Evolutionary conservation across 129 eudicot species (phyloP).

Genomic region (Lactuca sativa): DNA sequence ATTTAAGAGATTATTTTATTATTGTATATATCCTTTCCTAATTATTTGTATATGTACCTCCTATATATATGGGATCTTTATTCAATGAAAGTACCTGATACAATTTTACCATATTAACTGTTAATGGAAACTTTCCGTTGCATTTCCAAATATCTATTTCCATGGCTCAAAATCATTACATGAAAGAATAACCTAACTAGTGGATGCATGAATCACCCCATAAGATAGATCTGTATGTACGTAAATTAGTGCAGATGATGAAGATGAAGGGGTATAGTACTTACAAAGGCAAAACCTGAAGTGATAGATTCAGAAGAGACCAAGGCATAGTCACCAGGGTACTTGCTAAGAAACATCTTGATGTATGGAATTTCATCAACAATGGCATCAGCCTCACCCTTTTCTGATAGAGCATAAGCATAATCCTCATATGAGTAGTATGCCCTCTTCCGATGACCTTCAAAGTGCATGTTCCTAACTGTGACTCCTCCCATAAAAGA

Average conservation of each 20-base stretch:
- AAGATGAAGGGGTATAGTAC: slow-evolving; percentile 8
- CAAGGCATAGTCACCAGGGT: slow-evolving; percentile 38
- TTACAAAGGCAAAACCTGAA: slow-evolving; percentile 54
- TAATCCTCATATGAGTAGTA: slow-evolving; percentile 25
- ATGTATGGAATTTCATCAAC: slow-evolving; percentile 36
- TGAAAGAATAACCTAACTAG: too few species aligned
- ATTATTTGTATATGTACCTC: too few species aligned
- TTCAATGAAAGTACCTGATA: too few species aligned
- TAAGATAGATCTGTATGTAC: too few species aligned
- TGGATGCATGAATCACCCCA: too few species aligned
- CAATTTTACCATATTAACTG: too few species aligned
- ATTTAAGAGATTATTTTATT: too few species aligned
- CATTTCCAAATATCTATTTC: too few species aligned
- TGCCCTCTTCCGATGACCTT: not conserved
- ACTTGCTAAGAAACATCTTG: slow-evolving; percentile 29
- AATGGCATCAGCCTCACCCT: slow-evolving; percentile 44
- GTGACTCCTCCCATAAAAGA: slow-evolving; percentile 26
- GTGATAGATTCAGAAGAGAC: slow-evolving; percentile 27
- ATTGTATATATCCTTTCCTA: too few species aligned
- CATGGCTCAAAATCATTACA: too few species aligned
- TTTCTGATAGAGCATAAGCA: slow-evolving; percentile 36
- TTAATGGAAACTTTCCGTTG: too few species aligned
- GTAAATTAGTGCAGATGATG: not conserved
- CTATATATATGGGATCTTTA: too few species aligned
- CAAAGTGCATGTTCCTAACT: slow-evolving; percentile 18